phyloP scores from a whole-genome alignment of 2,329 filamentous ascomycete species.

The Lecanosticta acicola region DNA sequence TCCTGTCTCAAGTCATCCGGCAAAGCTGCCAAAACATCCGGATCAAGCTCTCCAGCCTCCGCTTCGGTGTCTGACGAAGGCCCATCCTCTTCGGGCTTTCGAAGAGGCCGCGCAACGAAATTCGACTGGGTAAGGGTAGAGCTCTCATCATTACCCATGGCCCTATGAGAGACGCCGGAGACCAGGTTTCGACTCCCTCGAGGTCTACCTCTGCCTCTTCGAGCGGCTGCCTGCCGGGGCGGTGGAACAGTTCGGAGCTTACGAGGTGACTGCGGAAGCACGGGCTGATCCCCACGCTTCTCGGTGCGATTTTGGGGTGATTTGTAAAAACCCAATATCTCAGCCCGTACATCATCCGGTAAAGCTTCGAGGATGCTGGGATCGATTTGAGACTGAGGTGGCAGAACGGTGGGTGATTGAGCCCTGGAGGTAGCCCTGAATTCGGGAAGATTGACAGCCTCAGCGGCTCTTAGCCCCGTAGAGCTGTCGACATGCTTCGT shows the following conservation, averaged over 20 bases:
- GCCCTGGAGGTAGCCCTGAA: slow-evolving; percentile 22
- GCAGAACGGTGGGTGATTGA: slow-evolving; percentile 31
- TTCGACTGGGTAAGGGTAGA: slow-evolving; percentile 67
- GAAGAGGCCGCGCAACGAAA: slow-evolving; percentile 49
- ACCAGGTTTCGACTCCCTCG: slow-evolving; percentile 13
- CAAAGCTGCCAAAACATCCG: slow-evolving; percentile 72
- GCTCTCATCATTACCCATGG: slow-evolving; percentile 41
- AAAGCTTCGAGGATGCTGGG: slow-evolving; percentile 76
- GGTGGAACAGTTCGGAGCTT: slow-evolving; percentile 51
- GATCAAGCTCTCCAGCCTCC: slow-evolving; percentile 52
- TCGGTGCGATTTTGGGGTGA: slow-evolving; percentile 30
- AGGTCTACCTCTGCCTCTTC: slow-evolving; percentile 54
- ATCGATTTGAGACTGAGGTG: slow-evolving; percentile 74
- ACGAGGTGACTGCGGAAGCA: slow-evolving; percentile 47
- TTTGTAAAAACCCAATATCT: slow-evolving; percentile 69
- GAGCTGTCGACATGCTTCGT: slow-evolving; percentile 50
- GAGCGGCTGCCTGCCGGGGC: slow-evolving; percentile 55
- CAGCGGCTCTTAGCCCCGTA: slow-evolving; percentile 7
- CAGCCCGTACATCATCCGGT: slow-evolving; percentile 77
- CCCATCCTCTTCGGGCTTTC: slow-evolving; percentile 10
- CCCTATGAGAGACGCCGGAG: slow-evolving; percentile 42
- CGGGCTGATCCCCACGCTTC: slow-evolving; percentile 30
- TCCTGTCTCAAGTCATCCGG: slow-evolving; percentile 76
- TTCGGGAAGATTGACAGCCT: slow-evolving; percentile 8
- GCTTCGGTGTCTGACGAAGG: slow-evolving; percentile 29